Evolutionary conservation across 805 yeast species (phyloP).

Genomic region (Hanseniaspora meyeri): DNA sequence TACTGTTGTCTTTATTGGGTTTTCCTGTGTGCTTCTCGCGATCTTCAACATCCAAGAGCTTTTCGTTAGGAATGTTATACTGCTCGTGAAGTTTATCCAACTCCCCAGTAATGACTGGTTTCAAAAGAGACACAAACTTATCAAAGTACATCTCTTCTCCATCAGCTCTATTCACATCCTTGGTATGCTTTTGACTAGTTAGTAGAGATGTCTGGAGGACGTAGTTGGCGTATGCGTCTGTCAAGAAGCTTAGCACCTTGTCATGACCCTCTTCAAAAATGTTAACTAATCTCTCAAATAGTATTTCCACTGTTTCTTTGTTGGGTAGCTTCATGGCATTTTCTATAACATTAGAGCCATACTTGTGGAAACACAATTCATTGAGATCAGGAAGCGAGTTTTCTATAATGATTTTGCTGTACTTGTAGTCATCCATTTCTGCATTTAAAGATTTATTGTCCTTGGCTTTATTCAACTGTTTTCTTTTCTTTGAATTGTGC

Average conservation of each 20-base stretch:
- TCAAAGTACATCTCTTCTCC: neutral
- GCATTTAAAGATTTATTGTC: neutral
- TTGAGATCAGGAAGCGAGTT: neutral
- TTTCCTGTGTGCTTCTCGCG: neutral
- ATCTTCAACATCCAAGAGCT: neutral
- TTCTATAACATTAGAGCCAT: constrained; percentile 88
- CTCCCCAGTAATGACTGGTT: constrained; percentile 1
- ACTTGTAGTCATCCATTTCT: neutral
- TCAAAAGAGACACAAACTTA: neutral
- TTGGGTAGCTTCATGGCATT: constrained; percentile 50
- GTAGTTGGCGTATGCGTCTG: constrained; percentile 89
- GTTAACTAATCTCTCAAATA: constrained; percentile 35
- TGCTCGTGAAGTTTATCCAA: neutral
- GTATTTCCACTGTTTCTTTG: constrained; percentile 36
- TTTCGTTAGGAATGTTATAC: neutral
- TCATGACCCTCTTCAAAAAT: constrained; percentile 21
- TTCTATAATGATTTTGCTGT: neutral
- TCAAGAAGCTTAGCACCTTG: constrained; percentile 42
- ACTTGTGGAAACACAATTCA: constrained; percentile 66
- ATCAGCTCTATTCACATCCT: constrained; percentile 16
- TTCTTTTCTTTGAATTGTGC: neutral
- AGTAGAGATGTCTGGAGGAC: constrained; percentile 85
- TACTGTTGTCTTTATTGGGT: neutral
- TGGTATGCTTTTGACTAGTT: constrained; percentile 30
- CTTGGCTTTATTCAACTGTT: no score